Percentiles rank a stretch among this genome's conserved stretches.
These are phyloP conservation scores for Dactylellina cionopaga DNA, from an alignment of 2,329 filamentous ascomycete genomes.

Conservation along the genomic window DNA sequence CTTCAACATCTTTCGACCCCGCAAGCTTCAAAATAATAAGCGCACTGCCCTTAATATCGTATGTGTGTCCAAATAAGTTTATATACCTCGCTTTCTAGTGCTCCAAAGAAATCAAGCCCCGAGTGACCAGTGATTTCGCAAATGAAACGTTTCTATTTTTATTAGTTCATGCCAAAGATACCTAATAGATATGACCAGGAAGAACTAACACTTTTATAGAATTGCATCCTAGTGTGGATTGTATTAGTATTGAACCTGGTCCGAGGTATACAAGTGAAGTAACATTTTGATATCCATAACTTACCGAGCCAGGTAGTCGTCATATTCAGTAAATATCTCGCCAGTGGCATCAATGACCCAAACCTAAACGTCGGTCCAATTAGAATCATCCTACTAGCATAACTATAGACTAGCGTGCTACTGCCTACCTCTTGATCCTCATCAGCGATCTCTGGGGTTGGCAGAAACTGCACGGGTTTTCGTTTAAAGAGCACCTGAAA, in stretches of 20 bases:
- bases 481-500: slow-evolving; percentile 90
- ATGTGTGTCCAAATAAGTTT: neutral
- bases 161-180: slow-evolving; percentile 31
- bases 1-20: slow-evolving; percentile 88
- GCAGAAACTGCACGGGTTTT: slow-evolving; percentile 87
- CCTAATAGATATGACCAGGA: neutral
- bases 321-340: slow-evolving; percentile 88
- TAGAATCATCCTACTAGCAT: neutral
- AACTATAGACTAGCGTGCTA: neutral
- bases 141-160: slow-evolving; percentile 80
- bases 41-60: neutral
- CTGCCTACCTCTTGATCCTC: slow-evolving; percentile 80
- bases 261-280: neutral
- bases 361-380: slow-evolving; percentile 68
- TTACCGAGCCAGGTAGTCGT: slow-evolving; percentile 84
- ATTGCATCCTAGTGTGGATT: slow-evolving; percentile 75
- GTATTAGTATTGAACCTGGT: slow-evolving; percentile 58
- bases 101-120: slow-evolving; percentile 89
- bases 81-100: slow-evolving; percentile 84
- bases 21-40: slow-evolving; percentile 68
- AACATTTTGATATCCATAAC: slow-evolving; percentile 58
- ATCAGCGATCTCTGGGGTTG: slow-evolving; percentile 76
- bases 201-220: slow-evolving; percentile 71
- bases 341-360: slow-evolving; percentile 91
- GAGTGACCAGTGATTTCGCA: slow-evolving; percentile 96